Base-by-base conservation (phyloP, 129 eudicot species). In the Logfia minima region DNA sequence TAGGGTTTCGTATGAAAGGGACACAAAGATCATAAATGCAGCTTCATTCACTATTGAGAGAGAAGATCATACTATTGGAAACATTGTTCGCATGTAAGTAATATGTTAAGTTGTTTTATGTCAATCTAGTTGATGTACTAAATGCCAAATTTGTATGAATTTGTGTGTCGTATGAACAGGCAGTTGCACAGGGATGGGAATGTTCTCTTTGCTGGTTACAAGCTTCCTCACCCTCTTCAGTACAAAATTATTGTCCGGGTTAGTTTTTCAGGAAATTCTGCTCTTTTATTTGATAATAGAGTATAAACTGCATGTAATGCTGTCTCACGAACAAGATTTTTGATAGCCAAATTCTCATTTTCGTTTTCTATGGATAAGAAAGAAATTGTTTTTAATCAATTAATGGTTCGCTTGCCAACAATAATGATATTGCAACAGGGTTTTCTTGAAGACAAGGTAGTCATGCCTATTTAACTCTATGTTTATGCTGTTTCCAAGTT, bases 181-280 rank as follows among this genome's bases (percentile, higher is more conserved):
- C 98, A 93, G 76, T 78, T 93, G 86, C 98, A 93, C 66, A 93
- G 98, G 83, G 98, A 93, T 61, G 89, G 83, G 48, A 87, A 90
- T 83, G 97, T 93, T 21, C 91, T 88, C 0, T 93, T 93, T 70
- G 96, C 98, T 67, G 98, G 98, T 23, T 93, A 93, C 96, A 93
- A 93, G 91, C 88, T 93, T 77, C 98, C 98, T 71, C 98, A 93
- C 71, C 98, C 98, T 48, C 98, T 93, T 56, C 95, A 93, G 88
- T 93, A 93, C 92, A 90, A 93, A 75, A 93, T 93, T 41, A 77
- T 93, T 45, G 84, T 93, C 22, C 84, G 98, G 89, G 98, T 90
- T 63, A 80, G 98, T 90, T 18, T 51, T 77, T 17, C 66, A n/a
- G 14, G 21, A 45, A 17, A 21, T 43, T 24, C 31, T 63, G 32